Percentiles rank a stretch among this genome's conserved stretches.
These are phyloP conservation scores for Moniliella sp. DNA, from an alignment of 1,284 basidiomycete genomes.

Conservation along the genomic window DNA sequence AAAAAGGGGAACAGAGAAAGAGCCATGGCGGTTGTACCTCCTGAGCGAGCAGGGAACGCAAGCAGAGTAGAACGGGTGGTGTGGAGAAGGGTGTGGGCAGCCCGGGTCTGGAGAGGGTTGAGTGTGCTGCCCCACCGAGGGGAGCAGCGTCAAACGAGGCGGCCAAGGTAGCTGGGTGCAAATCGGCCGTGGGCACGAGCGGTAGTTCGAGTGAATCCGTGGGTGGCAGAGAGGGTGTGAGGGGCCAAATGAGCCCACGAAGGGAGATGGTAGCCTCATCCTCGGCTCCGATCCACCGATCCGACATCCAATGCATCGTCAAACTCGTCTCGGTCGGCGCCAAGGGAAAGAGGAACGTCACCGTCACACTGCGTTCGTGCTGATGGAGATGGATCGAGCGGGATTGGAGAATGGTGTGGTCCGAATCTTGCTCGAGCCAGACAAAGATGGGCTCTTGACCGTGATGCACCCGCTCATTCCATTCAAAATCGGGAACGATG, in stretches of 20 bases:
- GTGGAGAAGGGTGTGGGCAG: constrained; percentile 42
- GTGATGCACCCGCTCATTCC: constrained; percentile 60
- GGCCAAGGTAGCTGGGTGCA: constrained; percentile 35
- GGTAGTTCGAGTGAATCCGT: constrained; percentile 53
- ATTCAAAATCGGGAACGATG: constrained; percentile 54
- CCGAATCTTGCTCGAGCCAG: constrained; percentile 75
- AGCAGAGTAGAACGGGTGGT: too few species aligned
- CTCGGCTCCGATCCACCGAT: constrained; percentile 82
- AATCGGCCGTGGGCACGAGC: constrained; percentile 54
- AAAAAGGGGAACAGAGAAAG: too few species aligned
- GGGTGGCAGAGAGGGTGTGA: constrained; percentile 52
- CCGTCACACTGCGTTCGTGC: constrained; percentile 40
- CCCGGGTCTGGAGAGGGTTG: constrained; percentile 35
- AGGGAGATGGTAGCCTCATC: constrained; percentile 46
- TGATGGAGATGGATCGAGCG: constrained; percentile 43
- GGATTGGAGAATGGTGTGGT: constrained; percentile 60
- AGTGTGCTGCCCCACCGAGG: neutral
- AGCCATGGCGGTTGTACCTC: too few species aligned
- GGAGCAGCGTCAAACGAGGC: constrained; percentile 4
- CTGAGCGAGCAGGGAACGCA: too few species aligned
- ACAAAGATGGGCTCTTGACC: constrained; percentile 71
- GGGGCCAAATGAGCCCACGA: constrained; percentile 49
- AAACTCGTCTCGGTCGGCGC: constrained; percentile 26
- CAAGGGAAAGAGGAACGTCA: constrained; percentile 57
- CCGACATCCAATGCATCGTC: constrained; percentile 55